Evolutionary conservation across 192 early-diverging fungal genomes (phyloP), one percentile per base, ranked within the genome.

Genomic region (Obelidium mucronatum): DNA sequence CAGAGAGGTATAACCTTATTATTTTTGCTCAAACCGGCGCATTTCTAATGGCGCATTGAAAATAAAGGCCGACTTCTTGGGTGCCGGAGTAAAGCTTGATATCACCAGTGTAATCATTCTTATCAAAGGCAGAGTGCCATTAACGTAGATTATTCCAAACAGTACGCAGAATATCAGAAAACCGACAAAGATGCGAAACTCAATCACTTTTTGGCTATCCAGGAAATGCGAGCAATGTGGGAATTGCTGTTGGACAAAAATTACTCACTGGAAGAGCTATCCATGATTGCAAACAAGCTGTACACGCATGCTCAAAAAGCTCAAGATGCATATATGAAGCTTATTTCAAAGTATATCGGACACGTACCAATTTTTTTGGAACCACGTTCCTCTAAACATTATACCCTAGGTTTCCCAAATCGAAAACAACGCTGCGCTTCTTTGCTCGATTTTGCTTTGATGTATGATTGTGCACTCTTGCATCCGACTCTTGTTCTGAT

Each of bases 401-500:
- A 13, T 33, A 2, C 19, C 1, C 30, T 28, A 65, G 62, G 62
- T 34, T 33, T 59, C 70, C 70, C 13, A 54, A 56, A 22, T 73
- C 70, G 2, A 30, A 31, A 34, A 17, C 54, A 15, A 37, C 33
- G 8, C n/a, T 73, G 13, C 19, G 70, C 13, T 73, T 37, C 54
- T 73, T 33, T 39, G 70, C 70, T 15, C 19, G 36, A 56, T 73
- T 73, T 56, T 73, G 70, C 37, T 28, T 58, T 59, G 70, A 73
- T 24, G 70, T 73, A 44, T 11, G 42, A 11, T 5, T 44, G n/a
- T n/a, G n/a, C n/a, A n/a, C n/a, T n/a, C n/a, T n/a, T n/a, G n/a
- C n/a, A n/a, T n/a, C 5, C 5, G 17, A 17, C 6, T 5, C 5
- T 44, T 44, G 42, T 44, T 44, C 17, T 11, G 42, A 5, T 44